Evolutionary conservation across 1,284 basidiomycete genomes (phyloP), one percentile per base, ranked within the genome.

Genomic region (Puccinia horiana): DNA sequence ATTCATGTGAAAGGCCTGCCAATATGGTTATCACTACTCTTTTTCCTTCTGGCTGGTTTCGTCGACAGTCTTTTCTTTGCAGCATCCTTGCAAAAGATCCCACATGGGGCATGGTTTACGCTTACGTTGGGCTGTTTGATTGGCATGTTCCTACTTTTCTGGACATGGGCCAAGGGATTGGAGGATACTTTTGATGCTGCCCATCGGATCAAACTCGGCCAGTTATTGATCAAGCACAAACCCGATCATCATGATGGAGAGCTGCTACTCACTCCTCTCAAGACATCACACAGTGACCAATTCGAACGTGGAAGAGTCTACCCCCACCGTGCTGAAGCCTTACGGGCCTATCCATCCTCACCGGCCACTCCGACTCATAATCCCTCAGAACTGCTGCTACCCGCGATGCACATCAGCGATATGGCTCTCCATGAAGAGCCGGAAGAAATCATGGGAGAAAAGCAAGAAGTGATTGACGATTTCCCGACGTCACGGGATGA

Each of bases 1-100:
- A 63, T 83, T 83, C 42, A 84, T 83, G 37, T 58, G 8, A 81
- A 76, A 56, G 49, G 49, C 37, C 23, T 61, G n/a, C 81, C 63
- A 1, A 29, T 76, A 44, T 83, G 83, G 76, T 20, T 91, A 20
- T 88, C 88, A 0, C 5, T 91, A 5, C 85, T 84, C 0, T 92
- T 90, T 84, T 89, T 92, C 83, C 0, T 90, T 2, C 84, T 89
- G 42, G 92, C 90, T 77, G 91, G 91, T 4, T 92, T 85, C 81
- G 74, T 85, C 80, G 85, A 85, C 56, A 74, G 65, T 32, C 74
- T 84, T 20, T 85, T 85, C 81, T 84, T 84, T 77, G 84, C 84
- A n/a, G 78, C 84, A 0, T 76, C 84, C 0, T 63, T 85, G 26
- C 83, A 84, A 74, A 85, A 85, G 69, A 54, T 56, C 23, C 65